Evolutionary conservation across 306 rosid species (phyloP).

Genomic region (Morella rubra): DNA sequence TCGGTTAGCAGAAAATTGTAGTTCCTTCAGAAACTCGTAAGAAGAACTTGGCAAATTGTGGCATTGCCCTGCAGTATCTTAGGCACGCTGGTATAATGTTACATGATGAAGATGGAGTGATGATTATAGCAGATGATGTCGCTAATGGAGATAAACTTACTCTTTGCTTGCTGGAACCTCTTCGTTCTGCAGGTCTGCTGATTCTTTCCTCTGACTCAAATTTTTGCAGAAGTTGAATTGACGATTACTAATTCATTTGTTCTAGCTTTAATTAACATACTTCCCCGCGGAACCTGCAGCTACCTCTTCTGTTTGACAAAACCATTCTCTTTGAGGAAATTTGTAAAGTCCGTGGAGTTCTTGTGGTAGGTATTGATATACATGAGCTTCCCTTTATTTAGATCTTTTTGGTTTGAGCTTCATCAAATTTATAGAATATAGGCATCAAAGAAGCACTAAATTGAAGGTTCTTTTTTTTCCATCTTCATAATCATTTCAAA

Average conservation of each 20-base stretch:
- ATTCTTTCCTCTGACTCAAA: constrained; percentile 15
- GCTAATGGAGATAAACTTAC: constrained; percentile 73
- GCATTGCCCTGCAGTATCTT: constrained; percentile 67
- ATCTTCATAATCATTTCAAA: not conserved
- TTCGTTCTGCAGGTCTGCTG: constrained; percentile 76
- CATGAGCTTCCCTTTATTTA: constrained; percentile 8
- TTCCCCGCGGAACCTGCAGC: constrained; percentile 50
- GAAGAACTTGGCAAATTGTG: constrained; percentile 74
- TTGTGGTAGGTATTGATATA: constrained; percentile 41
- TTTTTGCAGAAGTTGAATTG: constrained; percentile 12
- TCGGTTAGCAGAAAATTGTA: constrained; percentile 65
- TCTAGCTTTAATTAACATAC: constrained; percentile 14
- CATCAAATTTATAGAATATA: not conserved
- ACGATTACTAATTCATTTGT: constrained; percentile 9
- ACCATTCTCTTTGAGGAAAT: constrained; percentile 66
- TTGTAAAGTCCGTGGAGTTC: constrained; percentile 61
- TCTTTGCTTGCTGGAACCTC: constrained; percentile 83
- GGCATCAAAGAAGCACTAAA: not conserved
- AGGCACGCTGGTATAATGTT: constrained; percentile 74
- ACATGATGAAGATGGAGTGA: constrained; percentile 69
- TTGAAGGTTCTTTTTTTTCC: not conserved
- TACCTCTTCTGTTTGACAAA: constrained; percentile 84
- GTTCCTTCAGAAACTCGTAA: constrained; percentile 78
- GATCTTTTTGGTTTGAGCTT: not conserved
- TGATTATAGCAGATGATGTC: constrained; percentile 65